Conservation (phyloP, 2,329 filamentous ascomycete genomes). For the Cercospora zeae-maydis region DNA sequence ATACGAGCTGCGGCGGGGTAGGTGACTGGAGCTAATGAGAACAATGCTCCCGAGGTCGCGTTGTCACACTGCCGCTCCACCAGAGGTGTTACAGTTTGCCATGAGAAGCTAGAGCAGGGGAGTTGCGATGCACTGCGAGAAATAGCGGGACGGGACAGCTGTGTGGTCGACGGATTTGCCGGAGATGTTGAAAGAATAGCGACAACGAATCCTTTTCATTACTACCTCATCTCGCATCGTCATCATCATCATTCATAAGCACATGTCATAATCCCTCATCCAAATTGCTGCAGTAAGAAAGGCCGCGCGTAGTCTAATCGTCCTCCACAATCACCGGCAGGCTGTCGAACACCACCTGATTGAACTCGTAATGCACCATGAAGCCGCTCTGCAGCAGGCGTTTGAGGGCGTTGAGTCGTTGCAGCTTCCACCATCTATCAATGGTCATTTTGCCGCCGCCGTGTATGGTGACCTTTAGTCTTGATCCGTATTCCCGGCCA, state of each 20-base stretch:
- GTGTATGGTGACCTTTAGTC: conserved; percentile 59
- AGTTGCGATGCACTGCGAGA: background rate
- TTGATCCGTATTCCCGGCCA: conserved; percentile 58
- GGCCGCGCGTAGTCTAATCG: conserved; percentile 3
- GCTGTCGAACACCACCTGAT: conserved; percentile 58
- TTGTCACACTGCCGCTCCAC: conserved; percentile 2
- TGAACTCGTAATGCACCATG: conserved; percentile 59
- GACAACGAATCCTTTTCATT: background rate
- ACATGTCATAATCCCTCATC: background rate
- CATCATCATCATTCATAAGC: background rate
- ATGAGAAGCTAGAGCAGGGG: background rate
- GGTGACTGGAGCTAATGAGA: background rate
- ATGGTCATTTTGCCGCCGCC: conserved; percentile 57
- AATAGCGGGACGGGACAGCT: background rate
- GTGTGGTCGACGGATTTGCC: too few relatives aligned
- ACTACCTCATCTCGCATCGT: background rate
- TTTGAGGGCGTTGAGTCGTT: conserved; percentile 59
- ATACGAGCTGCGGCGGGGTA: conserved; percentile 4
- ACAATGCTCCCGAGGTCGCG: background rate
- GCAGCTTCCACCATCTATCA: conserved; percentile 71
- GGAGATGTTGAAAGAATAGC: background rate
- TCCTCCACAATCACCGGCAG: conserved; percentile 46
- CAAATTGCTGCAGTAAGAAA: background rate
- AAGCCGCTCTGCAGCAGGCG: conserved; percentile 61
- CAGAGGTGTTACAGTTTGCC: conserved; percentile 9